phyloP scores from a whole-genome alignment of 805 yeast genomes.

The Kodamaea jinghongensis region DNA sequence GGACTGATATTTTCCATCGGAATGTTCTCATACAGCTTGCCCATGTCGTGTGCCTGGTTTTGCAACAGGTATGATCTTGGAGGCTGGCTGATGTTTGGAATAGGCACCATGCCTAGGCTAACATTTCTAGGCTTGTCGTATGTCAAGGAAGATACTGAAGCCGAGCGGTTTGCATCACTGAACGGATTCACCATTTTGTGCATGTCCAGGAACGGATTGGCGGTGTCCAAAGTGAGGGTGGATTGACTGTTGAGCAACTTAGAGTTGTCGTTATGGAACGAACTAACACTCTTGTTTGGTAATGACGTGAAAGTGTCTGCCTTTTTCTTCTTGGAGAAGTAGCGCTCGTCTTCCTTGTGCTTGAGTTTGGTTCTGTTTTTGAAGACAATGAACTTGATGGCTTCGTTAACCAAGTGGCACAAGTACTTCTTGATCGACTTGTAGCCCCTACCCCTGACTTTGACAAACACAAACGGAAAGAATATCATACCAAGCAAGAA shows the following conservation, averaged over 20 bases:
- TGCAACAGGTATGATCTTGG: too few relatives aligned
- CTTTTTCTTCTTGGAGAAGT: conserved; percentile 5
- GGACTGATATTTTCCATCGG: conserved; percentile 7
- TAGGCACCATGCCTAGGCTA: not conserved
- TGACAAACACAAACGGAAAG: conserved; percentile 50
- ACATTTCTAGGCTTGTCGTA: conserved; percentile 1
- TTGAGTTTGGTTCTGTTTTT: conserved; percentile 14
- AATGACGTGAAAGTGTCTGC: conserved; percentile 4
- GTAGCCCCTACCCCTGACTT: conserved; percentile 33
- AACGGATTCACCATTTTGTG: too few relatives aligned
- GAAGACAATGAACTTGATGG: conserved; percentile 51
- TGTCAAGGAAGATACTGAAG: conserved; percentile 7
- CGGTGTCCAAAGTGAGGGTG: not conserved
- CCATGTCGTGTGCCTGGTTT: too few relatives aligned
- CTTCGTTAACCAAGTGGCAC: conserved; percentile 55
- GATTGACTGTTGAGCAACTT: conserved; percentile 2
- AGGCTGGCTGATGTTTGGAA: not conserved
- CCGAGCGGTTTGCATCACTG: conserved; percentile 2
- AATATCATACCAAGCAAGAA: conserved; percentile 53
- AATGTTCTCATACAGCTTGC: conserved; percentile 6
- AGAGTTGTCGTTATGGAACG: conserved; percentile 5
- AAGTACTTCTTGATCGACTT: conserved; percentile 59
- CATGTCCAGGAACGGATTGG: conserved; percentile 6
- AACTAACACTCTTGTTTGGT: conserved; percentile 1
- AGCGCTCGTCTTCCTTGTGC: conserved; percentile 3